These are phyloP conservation scores for Silene conica DNA, from an alignment of 148 eudicot species.

Conservation along the genomic window DNA sequence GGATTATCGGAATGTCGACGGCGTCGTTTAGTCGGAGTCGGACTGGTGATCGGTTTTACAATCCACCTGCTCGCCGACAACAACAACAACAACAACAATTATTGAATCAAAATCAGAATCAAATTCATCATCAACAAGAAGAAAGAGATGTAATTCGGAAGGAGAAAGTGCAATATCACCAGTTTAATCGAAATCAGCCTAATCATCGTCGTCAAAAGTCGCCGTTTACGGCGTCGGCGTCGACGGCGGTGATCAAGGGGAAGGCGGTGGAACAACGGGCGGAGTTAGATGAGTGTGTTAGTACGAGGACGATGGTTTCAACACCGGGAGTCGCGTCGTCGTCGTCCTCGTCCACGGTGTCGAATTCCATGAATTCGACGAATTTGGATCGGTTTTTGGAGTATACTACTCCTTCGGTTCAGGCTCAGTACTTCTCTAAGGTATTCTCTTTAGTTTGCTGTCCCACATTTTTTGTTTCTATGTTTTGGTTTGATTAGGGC, in stretches of 20 bases:
- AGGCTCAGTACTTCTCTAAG: constrained; percentile 66
- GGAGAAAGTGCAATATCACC: constrained; percentile 12
- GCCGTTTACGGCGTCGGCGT: neutral
- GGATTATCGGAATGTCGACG: constrained; percentile 28
- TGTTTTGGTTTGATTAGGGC: neutral
- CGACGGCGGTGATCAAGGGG: neutral
- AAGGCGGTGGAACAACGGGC: constrained; percentile 27
- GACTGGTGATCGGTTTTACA: constrained; percentile 61
- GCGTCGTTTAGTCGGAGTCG: constrained; percentile 41
- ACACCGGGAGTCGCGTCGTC: constrained; percentile 21
- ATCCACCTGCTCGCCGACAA: constrained; percentile 63
- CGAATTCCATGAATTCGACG: constrained; percentile 26
- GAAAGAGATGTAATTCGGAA: constrained; percentile 20
- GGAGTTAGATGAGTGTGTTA: constrained; percentile 38
- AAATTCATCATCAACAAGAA: constrained; percentile 23
- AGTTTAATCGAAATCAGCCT: neutral
- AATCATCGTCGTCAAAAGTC: constrained; percentile 21
- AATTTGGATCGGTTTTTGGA: constrained; percentile 88
- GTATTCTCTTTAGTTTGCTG: constrained; percentile 23
- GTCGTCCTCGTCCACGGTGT: constrained; percentile 21
- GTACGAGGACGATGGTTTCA: constrained; percentile 11
- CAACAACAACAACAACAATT: constrained; percentile 29
- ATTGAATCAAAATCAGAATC: constrained; percentile 29
- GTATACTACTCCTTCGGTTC: constrained; percentile 67
- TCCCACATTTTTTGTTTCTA: constrained; percentile 9